A percentile compares a stretch with the other conserved stretches of the same genome.
phyloP scores from a whole-genome alignment of 768 basidiomycete species.

The Rhizopogon vulgaris region DNA sequence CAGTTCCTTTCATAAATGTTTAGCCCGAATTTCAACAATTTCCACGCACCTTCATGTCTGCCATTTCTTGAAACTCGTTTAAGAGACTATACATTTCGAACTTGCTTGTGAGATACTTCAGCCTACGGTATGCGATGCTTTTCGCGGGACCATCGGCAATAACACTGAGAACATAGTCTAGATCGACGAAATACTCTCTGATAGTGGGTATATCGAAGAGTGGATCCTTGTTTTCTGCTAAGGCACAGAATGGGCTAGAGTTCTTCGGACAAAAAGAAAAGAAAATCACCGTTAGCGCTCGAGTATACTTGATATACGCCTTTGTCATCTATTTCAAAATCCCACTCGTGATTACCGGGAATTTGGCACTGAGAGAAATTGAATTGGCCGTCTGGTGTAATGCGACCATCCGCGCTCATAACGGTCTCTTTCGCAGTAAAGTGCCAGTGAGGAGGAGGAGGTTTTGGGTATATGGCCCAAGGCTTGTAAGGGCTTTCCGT shows the following conservation, averaged over 20 bases:
- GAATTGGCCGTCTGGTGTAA: slow-evolving; percentile 40
- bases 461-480: slow-evolving; percentile 90
- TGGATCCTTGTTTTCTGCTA: slow-evolving; percentile 41
- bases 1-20: not conserved
- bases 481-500: slow-evolving; percentile 35
- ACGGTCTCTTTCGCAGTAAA: slow-evolving; percentile 53
- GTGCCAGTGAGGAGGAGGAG: slow-evolving; percentile 96
- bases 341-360: slow-evolving; percentile 58
- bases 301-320: slow-evolving; percentile 89
- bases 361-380: slow-evolving; percentile 67
- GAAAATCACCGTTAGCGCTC: slow-evolving; percentile 2
- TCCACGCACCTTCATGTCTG: slow-evolving; percentile 88
- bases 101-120: slow-evolving; percentile 90
- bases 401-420: slow-evolving; percentile 34
- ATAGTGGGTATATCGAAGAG: slow-evolving; percentile 77
- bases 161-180: slow-evolving; percentile 85
- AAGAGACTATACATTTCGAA: slow-evolving; percentile 90
- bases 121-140: slow-evolving; percentile 85
- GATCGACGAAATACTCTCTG: slow-evolving; percentile 92
- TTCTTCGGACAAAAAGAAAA: not conserved
- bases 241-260: not conserved
- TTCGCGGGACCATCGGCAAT: slow-evolving; percentile 96
- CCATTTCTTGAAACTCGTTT: slow-evolving; percentile 90
- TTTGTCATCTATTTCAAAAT: slow-evolving; percentile 72
- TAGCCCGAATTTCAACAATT: not conserved